These are phyloP conservation scores for Populus hybrid DNA, from an alignment of 441 rosid genomes.

Conservation along the genomic window DNA sequence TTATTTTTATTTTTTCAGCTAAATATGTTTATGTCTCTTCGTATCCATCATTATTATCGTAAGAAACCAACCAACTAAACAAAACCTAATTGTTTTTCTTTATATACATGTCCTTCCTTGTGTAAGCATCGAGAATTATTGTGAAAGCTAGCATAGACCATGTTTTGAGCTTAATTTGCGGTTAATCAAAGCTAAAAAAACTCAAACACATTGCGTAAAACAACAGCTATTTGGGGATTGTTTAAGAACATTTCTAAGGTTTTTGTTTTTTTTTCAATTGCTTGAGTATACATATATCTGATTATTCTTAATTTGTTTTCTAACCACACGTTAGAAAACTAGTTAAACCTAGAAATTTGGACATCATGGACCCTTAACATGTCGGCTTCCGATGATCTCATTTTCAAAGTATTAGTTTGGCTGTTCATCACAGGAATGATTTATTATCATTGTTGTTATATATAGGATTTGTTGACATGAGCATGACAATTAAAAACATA, in stretches of 20 bases:
- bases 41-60: too few species aligned
- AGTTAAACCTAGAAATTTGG: not conserved
- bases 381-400: not conserved
- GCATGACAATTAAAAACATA: not conserved
- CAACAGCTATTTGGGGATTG: not conserved
- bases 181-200: slow-evolving; percentile 10
- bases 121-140: slow-evolving; percentile 4
- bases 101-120: not conserved
- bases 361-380: not conserved
- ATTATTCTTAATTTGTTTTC: not conserved
- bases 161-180: slow-evolving; percentile 19
- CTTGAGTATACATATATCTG: not conserved
- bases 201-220: slow-evolving; percentile 1
- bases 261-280: not conserved
- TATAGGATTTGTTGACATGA: slow-evolving; percentile 11
- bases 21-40: too few species aligned
- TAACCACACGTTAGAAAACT: not conserved
- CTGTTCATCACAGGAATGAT: not conserved
- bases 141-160: slow-evolving; percentile 8
- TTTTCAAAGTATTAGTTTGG: not conserved
- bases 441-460: not conserved
- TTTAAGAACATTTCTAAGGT: not conserved
- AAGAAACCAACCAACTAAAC: too few species aligned
- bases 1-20: too few species aligned
- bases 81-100: too few species aligned